These are phyloP conservation scores for Glarea lozoyensis DNA, from an alignment of 495 filamentous ascomycete genomes.

Conservation along the genomic window DNA sequence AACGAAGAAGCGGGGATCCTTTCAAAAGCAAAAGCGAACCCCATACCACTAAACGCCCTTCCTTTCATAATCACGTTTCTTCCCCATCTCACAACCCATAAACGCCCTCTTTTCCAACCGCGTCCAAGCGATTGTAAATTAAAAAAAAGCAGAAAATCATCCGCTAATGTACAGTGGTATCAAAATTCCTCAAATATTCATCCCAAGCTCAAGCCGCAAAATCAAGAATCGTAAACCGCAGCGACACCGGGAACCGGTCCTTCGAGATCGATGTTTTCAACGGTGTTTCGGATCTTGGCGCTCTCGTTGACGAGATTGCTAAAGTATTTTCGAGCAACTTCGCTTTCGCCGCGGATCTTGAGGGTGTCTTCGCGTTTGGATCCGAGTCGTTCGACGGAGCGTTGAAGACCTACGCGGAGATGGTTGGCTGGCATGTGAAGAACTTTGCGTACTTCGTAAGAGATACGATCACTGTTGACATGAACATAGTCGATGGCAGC, in stretches of 20 bases:
- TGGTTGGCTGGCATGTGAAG: constrained; percentile 77
- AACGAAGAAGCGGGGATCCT: neutral
- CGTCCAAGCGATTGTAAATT: too few relatives aligned
- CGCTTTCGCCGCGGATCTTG: constrained; percentile 65
- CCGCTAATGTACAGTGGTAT: neutral
- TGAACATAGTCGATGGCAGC: constrained; percentile 84
- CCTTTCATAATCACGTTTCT: too few relatives aligned
- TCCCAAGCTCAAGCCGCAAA: too few relatives aligned
- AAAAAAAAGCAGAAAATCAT: neutral
- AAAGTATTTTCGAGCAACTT: constrained; percentile 79
- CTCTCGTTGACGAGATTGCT: constrained; percentile 73
- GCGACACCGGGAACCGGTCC: constrained; percentile 20
- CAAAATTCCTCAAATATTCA: too few relatives aligned
- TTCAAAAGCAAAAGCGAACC: too few relatives aligned
- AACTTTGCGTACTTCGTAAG: constrained; percentile 73
- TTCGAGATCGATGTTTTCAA: constrained; percentile 39
- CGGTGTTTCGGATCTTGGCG: constrained; percentile 56
- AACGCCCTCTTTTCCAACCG: too few relatives aligned
- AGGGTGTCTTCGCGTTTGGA: constrained; percentile 67
- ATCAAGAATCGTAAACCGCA: constrained; percentile 12
- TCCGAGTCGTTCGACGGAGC: constrained; percentile 73
- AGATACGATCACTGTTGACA: constrained; percentile 74
- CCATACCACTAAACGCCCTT: too few relatives aligned
- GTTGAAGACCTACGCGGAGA: constrained; percentile 68
- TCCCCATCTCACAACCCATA: too few relatives aligned